phyloP scores from a whole-genome alignment of 768 basidiomycete species.

The Termitomyces sp. region DNA sequence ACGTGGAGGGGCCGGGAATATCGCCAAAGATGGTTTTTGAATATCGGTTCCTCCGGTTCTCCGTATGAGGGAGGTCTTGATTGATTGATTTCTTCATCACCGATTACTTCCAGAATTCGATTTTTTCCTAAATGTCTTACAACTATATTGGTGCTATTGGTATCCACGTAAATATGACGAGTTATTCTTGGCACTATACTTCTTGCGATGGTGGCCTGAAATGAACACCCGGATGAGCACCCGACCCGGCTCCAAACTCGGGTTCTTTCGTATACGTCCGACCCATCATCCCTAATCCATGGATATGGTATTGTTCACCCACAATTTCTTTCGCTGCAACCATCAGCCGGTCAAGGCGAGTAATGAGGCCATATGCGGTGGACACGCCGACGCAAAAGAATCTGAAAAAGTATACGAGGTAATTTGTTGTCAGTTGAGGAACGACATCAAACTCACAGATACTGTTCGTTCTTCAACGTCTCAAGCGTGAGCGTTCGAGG shows the following conservation, averaged over 20 bases:
- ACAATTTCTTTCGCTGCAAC: slow-evolving; percentile 80
- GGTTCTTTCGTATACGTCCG: neutral
- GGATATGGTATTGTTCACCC: slow-evolving; percentile 84
- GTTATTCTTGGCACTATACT: neutral
- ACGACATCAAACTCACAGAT: slow-evolving; percentile 46
- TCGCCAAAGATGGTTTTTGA: slow-evolving; percentile 15
- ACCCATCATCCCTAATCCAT: slow-evolving; percentile 42
- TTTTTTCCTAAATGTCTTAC: neutral
- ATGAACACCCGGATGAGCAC: slow-evolving; percentile 1
- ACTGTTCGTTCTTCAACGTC: slow-evolving; percentile 72
- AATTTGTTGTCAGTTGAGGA: neutral
- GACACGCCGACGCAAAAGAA: slow-evolving; percentile 72
- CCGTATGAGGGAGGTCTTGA: neutral
- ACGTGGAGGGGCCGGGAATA: slow-evolving; percentile 61
- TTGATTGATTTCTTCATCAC: neutral
- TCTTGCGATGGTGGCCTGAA: slow-evolving; percentile 4
- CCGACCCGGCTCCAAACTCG: slow-evolving; percentile 3
- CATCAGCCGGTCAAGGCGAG: slow-evolving; percentile 72
- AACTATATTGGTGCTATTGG: neutral
- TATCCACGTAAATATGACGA: neutral
- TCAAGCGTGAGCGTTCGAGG: slow-evolving; percentile 66
- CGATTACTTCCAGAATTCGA: neutral
- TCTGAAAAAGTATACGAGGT: slow-evolving; percentile 22
- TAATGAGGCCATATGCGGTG: slow-evolving; percentile 62
- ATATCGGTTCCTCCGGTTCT: neutral